Percentiles rank a stretch among this genome's conserved stretches.
Evolutionary conservation across 805 yeast species (phyloP).

Genomic region (Saturnispora quitensis): DNA sequence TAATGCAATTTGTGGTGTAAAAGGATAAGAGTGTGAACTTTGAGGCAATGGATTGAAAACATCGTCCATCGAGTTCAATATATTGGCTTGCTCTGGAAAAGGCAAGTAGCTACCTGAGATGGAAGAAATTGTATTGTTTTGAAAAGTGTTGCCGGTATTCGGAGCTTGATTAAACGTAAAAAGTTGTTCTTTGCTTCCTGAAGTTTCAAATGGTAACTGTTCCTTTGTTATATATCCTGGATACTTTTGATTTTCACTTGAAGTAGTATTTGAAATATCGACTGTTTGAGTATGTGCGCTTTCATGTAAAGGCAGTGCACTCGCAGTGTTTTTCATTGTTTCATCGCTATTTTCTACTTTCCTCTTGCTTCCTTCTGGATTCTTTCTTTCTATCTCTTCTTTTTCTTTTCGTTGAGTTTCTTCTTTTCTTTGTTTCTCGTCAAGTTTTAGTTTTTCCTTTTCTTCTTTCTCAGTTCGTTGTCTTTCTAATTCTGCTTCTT

Average conservation of each 20-base stretch:
- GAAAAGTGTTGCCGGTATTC: neutral
- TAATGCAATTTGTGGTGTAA: neutral
- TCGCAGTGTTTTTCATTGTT: neutral
- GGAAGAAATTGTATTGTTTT: neutral
- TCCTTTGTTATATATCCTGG: neutral
- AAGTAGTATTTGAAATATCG: neutral
- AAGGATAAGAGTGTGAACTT: neutral
- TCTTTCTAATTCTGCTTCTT: conserved; percentile 30
- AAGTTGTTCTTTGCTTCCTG: neutral
- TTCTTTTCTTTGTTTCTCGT: conserved; percentile 24
- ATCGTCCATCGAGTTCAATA: neutral
- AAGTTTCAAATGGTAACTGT: neutral
- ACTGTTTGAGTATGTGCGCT: neutral
- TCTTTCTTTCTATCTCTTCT: conserved; percentile 3
- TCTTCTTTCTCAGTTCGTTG: conserved; percentile 27
- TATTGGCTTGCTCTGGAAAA: neutral
- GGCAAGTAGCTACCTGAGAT: neutral
- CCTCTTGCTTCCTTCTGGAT: conserved; percentile 4
- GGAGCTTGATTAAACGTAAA: neutral
- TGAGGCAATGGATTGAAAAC: neutral
- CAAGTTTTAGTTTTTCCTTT: conserved; percentile 32
- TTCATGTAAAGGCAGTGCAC: neutral
- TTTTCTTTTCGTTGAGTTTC: conserved; percentile 17
- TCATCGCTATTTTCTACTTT: neutral
- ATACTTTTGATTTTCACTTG: no score